Evolutionary conservation across 495 filamentous ascomycete species (phyloP), one percentile per base, ranked within the genome.

Genomic region (Talaromyces stipitatus): DNA sequence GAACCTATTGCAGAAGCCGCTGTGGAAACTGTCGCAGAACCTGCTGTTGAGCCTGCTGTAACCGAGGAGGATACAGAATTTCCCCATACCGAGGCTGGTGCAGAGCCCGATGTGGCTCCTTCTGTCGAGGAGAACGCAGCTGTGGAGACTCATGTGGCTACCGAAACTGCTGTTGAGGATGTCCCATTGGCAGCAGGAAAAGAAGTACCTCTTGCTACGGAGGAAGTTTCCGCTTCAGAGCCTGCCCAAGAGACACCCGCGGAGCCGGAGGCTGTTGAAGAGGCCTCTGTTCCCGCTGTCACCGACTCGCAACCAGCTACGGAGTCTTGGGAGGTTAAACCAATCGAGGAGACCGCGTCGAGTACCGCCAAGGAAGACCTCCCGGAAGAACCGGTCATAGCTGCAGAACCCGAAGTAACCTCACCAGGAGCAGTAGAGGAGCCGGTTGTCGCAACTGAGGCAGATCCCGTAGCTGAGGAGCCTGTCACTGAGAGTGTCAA

Each of bases 381-480:
- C 6, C 16, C 16, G 9, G 36, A 41, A 41, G 36, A 41, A 18
- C 36, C 36, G 7, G 36, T 16, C 36, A 41, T 7, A 16, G n/a
- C 4, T 18, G 36, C 36, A 18, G 36, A 41, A 16, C 36, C 56
- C 47, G 33, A 58, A 58, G 30, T 48, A 32, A 7, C 56, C 48
- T 22, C 56, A 43, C 10, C 23, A 0, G 30, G 53, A 57, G 12
- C 27, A 0, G 16, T 47, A 47, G 20, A 16, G 3, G 43, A 26
- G 22, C 20, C 22, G 0, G 12, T 3, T 1, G 20, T 47, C 24
- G 43, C 9, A 22, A 47, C 22, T 4, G 48, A 51, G 30, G 14
- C 11, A 16, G 28, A 22, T 2, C 26, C 28, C 4, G 20, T 29
- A n/a, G 48, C 28, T 32, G 48, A 14, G 28, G 48, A 32, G n/a